Percentiles rank a stretch among this genome's conserved stretches.
These are phyloP conservation scores for Phytophthora multivora DNA, from an alignment of 352 stramenopile species.

Conservation along the genomic window DNA sequence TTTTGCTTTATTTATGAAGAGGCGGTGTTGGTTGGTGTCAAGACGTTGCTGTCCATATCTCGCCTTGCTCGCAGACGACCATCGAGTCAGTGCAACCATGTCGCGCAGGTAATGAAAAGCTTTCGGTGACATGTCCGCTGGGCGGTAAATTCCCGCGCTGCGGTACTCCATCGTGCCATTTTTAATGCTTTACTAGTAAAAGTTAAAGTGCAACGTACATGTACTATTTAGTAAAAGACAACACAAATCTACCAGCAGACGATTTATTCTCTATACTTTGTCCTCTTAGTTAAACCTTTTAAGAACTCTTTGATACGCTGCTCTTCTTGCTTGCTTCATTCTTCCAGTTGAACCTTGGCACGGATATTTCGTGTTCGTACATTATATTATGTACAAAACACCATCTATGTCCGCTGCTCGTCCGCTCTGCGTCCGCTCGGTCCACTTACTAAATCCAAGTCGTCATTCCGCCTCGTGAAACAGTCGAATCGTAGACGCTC, in stretches of 20 bases:
- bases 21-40: slow-evolving; percentile 19
- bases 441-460: slow-evolving; percentile 27
- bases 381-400: slow-evolving; percentile 1
- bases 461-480: slow-evolving; percentile 16
- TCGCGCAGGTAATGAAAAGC: background rate
- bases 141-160: too few species aligned
- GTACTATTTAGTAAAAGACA: too few species aligned
- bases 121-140: too few species aligned
- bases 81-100: slow-evolving; percentile 18
- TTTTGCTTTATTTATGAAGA: slow-evolving; percentile 43
- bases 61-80: background rate
- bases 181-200: too few species aligned
- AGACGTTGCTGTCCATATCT: background rate
- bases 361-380: slow-evolving; percentile 4
- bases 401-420: slow-evolving; percentile 9
- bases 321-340: background rate
- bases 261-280: too few species aligned
- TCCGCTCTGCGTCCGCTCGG: slow-evolving; percentile 8
- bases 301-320: too few species aligned
- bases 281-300: too few species aligned
- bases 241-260: too few species aligned
- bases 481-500: slow-evolving; percentile 25
- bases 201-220: too few species aligned
- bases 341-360: background rate
- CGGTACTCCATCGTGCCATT: too few species aligned